Conservation (phyloP, 228 moss, liverwort and hornwort genomes). For the Sphagnum fallax region DNA sequence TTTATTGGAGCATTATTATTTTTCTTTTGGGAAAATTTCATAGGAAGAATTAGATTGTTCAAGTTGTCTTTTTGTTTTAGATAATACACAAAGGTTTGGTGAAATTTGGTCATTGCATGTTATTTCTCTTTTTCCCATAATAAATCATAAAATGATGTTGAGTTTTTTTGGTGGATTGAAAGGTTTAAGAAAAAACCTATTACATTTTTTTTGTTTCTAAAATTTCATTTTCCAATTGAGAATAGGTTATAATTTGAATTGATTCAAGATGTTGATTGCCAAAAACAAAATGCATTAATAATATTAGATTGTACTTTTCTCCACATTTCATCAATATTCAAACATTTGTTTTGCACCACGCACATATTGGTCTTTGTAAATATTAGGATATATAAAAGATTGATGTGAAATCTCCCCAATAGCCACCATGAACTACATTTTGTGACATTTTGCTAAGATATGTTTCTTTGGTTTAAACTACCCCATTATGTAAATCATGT, state of each 20-base stretch:
- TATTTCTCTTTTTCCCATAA: too few species aligned
- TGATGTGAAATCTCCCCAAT: background rate
- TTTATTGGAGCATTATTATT: background rate
- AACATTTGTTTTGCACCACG: background rate
- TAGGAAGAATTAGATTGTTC: too few species aligned
- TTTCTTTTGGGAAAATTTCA: too few species aligned
- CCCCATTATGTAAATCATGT: constrained; percentile 1
- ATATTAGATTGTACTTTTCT: background rate
- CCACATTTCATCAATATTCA: background rate
- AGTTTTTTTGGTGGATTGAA: too few species aligned
- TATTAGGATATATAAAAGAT: background rate
- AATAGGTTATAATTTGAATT: too few species aligned
- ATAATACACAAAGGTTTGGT: background rate
- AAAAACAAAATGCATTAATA: background rate
- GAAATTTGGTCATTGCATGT: too few species aligned
- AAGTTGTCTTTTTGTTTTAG: too few species aligned
- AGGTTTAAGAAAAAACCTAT: too few species aligned
- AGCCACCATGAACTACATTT: background rate
- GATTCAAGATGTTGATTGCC: background rate
- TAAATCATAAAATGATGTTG: background rate
- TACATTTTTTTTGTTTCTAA: too few species aligned
- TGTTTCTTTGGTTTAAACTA: background rate
- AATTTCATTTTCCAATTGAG: too few species aligned
- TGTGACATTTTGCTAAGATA: background rate
- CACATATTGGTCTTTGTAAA: background rate